Base-by-base conservation (phyloP, 2,329 filamentous ascomycete genomes). In the Penicillium oxalicum region DNA sequence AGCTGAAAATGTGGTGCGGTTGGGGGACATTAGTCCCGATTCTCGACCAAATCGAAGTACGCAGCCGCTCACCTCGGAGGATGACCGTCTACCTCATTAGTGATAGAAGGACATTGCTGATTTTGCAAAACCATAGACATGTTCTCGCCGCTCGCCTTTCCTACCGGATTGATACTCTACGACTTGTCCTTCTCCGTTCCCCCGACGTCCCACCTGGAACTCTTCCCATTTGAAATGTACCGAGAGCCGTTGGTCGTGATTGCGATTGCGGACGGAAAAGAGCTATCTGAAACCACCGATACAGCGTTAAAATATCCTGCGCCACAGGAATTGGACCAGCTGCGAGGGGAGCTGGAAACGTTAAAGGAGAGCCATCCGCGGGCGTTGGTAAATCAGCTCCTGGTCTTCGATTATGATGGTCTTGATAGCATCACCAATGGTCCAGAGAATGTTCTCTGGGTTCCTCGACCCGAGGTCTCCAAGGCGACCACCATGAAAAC, bases 81-180 rank as follows among this genome's bases (percentile, higher is more conserved):
- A 28, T n/a, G 9, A 28, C 13, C 13, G 28, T 27, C 4, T 13
- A 27, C 28, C 7, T 26, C 11, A 12, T 2, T 8, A 12, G 34
- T 13, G 24, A 41, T 11, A 6, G 5, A 6, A 26, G 6, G 24
- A 2, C 28, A 41, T 50, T 42, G 44, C 53, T 63, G 48, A 61
- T 64, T 61, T 53, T 54, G 44, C 26, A 41, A 43, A 40, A 54
- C 46, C 52, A 45, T 67, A 95, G 90, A 89, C 70, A 91, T 93
- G 84, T 96, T 97, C 71, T 95, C 89, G 50, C 91, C 91, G 36
- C 75, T 93, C 61, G 88, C 87, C 11, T 95, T 93, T 68, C 90
- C 89, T 9, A 81, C 84, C 58, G 91, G 91, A 52, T 83, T 84
- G 62, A 86, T 97, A 52, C 79, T 96, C 61, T 96, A 93, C 77